These are phyloP conservation scores for Juglanconis juglandina DNA, from an alignment of 2,329 filamentous ascomycete species.

Conservation along the genomic window DNA sequence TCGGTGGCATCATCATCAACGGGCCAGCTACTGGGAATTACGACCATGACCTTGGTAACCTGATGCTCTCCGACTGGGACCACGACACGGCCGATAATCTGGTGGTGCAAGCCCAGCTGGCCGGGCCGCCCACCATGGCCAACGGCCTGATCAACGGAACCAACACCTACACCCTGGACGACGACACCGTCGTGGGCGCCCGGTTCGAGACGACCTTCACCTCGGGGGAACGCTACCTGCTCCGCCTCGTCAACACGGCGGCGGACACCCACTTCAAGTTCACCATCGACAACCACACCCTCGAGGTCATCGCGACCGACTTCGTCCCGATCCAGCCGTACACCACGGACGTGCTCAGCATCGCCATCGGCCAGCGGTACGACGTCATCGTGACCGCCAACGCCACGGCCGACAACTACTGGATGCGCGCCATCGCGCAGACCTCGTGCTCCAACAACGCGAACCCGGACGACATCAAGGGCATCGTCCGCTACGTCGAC, in stretches of 20 bases:
- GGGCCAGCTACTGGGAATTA: slow-evolving; percentile 42
- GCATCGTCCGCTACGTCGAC: slow-evolving; percentile 26
- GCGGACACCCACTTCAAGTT: slow-evolving; percentile 40
- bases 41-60: slow-evolving; percentile 44
- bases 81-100: neutral
- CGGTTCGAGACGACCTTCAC: slow-evolving; percentile 29
- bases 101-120: slow-evolving; percentile 36
- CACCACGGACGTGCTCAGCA: slow-evolving; percentile 40
- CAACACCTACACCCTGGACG: slow-evolving; percentile 46
- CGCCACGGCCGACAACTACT: slow-evolving; percentile 24
- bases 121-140: slow-evolving; percentile 48
- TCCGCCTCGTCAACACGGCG: slow-evolving; percentile 23
- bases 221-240: neutral
- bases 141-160: slow-evolving; percentile 26
- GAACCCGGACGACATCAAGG: slow-evolving; percentile 19
- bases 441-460: slow-evolving; percentile 16
- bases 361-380: slow-evolving; percentile 39
- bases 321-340: slow-evolving; percentile 48
- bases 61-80: slow-evolving; percentile 21
- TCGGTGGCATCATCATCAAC: slow-evolving; percentile 43
- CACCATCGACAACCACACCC: slow-evolving; percentile 44
- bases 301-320: slow-evolving; percentile 46
- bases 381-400: slow-evolving; percentile 37
- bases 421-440: slow-evolving; percentile 22
- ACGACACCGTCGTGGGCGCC: slow-evolving; percentile 22